phyloP scores from a whole-genome alignment of 2,329 filamentous ascomycete genomes.

The Botryosphaeria dothidea region DNA sequence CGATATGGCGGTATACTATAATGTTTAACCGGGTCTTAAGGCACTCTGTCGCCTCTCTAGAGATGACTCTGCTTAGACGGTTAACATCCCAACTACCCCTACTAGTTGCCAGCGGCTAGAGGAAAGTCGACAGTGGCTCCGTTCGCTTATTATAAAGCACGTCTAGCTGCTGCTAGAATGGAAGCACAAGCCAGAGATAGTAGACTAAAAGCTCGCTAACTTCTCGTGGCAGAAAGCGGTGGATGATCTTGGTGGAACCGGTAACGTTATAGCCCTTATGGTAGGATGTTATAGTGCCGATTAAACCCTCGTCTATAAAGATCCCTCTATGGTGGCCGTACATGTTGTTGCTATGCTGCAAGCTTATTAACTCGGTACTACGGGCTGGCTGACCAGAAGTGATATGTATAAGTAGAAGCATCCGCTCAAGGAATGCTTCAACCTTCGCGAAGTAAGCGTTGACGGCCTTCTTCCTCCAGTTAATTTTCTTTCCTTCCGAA shows the following conservation, averaged over 20 bases:
- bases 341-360: constrained; percentile 24
- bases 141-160: background rate
- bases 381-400: constrained; percentile 23
- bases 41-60: constrained; percentile 19
- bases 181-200: constrained; percentile 25
- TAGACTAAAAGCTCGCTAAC: constrained; percentile 27
- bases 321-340: constrained; percentile 20
- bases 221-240: constrained; percentile 29
- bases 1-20: constrained; percentile 22
- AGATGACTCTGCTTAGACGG: constrained; percentile 18
- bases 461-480: background rate
- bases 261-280: constrained; percentile 26
- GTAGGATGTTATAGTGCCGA: constrained; percentile 27
- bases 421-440: constrained; percentile 20
- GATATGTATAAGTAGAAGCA: constrained; percentile 26
- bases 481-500: no score
- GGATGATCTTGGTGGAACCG: constrained; percentile 27
- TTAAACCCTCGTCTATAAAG: constrained; percentile 27
- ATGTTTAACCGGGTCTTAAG: constrained; percentile 21
- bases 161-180: constrained; percentile 17
- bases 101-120: background rate
- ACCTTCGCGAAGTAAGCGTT: background rate
- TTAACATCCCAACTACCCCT: constrained; percentile 6
- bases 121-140: background rate
- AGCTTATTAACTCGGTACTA: constrained; percentile 24